Base-by-base conservation (phyloP, 1,139 yeast genomes). In the Hyphopichia khmerensis region DNA sequence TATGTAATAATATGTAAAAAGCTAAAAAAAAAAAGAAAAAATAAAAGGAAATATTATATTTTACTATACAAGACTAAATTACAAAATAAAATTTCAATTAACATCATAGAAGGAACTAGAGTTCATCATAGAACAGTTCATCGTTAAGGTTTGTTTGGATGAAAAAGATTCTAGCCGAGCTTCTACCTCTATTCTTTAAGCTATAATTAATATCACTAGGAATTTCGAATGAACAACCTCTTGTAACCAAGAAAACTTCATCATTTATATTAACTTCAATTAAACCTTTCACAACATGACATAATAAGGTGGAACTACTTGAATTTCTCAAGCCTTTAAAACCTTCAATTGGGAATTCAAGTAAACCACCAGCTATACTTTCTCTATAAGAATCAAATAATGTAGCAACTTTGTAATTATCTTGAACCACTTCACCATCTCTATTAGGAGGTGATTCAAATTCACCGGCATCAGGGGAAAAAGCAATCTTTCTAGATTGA, bases 211-310 rank as follows among this genome's bases (percentile, higher is more conserved):
- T 88, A 4, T 84, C 85, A 64, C 85, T 76, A 0, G 97, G 97
- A 3, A 90, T 76, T 51, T 86, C 87, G 54, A 90, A 84, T 1
- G 93, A 79, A 44, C 96, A 87, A 1, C 96, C 96, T 47, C 75
- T 69, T 0, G 80, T 75, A 8, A 84, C 86, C 6, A 80, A 67
- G 56, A 91, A 87, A 18, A 67, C 72, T 23, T 72, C 72, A 8
- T 79, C 80, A 35, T 82, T 78, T 8, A 91, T 53, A 1, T 80
- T 77, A 3, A 87, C 91, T 54, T 87, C 88, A 13, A 88, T 62
- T 2, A 76, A 56, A 0, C 98, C 98, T 35, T 73, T 68, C 10
- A 85, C 75, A 30, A 90, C 89, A 58, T 82, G 86, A 58, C 89
- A 90, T 29, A 85, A 80, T 52, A 85, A 84, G 47, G 83, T 77